Base-by-base conservation (phyloP, 2,329 filamentous ascomycete species). In the Penicillium sp. region DNA sequence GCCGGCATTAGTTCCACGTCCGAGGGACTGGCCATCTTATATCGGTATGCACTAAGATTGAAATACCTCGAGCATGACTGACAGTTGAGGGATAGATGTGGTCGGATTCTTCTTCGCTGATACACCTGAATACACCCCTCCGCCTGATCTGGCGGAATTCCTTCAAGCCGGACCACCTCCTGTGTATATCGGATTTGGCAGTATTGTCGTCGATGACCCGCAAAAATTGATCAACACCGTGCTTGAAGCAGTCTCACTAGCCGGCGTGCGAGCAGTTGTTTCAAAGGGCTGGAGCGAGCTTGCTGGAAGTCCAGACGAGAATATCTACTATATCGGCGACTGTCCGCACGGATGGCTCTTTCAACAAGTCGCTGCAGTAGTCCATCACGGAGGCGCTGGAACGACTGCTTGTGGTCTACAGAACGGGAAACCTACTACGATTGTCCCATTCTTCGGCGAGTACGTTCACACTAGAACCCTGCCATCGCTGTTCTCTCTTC, bases 271-370 rank as follows among this genome's bases (percentile, higher is more conserved):
- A 18, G 81, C 79, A 1, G 73, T 85, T 1, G 70, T 85, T 0
- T 83, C 80, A 0, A 76, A 77, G 44, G 81, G 81, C 2, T 84
- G 80, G 81, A 77, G 79, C 44, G 73, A 75, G 12, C 67, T 80
- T 15, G 73, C 71, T 32, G 73, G 71, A 7, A 65, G 68, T 8
- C 62, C 60, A 8, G 60, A 56, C 34, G 52, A 57, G 3, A 68
- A 74, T 32, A 69, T 83, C 7, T 78, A 79, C 51, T 79, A 78
- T 56, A 66, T 85, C 4, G 81, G 75, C 3, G 80, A 84, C 53
- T 79, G 76, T 46, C 82, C 81, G 1, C 81, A 84, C 46, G 79
- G 84, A 51, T 84, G 82, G 82, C 70, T 84, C 0, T 85, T 85
- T 55, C 74, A 81, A 52, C 73, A 76, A 13, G 81, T 84, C 1